These are phyloP conservation scores for Citrus hindsii DNA, from an alignment of 345 rosid species.

Conservation along the genomic window DNA sequence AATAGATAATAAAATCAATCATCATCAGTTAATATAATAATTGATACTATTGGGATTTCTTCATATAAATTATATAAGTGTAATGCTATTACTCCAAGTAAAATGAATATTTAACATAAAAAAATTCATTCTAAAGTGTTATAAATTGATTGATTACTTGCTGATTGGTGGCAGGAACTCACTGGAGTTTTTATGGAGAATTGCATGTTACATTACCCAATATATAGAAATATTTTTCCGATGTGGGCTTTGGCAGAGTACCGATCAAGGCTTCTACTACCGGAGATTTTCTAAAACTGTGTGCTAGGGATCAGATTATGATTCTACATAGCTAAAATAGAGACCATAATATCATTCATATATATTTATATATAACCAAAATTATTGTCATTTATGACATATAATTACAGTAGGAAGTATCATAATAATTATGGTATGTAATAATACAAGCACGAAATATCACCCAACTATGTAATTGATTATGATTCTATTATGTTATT, in stretches of 20 bases:
- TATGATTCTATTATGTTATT: too few species aligned
- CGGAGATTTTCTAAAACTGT: background rate
- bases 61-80: too few species aligned
- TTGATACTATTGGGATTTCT: too few species aligned
- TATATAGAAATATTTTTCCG: background rate
- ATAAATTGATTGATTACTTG: background rate
- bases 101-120: too few species aligned
- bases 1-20: too few species aligned
- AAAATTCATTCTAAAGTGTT: background rate
- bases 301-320: background rate
- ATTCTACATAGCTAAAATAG: background rate
- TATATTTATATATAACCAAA: too few species aligned
- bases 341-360: too few species aligned
- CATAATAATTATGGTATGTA: background rate
- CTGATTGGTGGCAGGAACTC: background rate
- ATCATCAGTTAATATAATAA: too few species aligned
- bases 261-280: background rate
- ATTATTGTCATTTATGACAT: too few species aligned
- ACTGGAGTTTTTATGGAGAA: background rate
- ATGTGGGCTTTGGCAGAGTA: background rate
- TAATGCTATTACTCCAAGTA: too few species aligned
- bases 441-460: too few species aligned
- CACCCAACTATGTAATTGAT: too few species aligned
- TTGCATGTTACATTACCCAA: background rate
- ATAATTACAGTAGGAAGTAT: background rate